Base-by-base conservation (phyloP, 352 stramenopile species). In the Pythium dissotocum region DNA sequence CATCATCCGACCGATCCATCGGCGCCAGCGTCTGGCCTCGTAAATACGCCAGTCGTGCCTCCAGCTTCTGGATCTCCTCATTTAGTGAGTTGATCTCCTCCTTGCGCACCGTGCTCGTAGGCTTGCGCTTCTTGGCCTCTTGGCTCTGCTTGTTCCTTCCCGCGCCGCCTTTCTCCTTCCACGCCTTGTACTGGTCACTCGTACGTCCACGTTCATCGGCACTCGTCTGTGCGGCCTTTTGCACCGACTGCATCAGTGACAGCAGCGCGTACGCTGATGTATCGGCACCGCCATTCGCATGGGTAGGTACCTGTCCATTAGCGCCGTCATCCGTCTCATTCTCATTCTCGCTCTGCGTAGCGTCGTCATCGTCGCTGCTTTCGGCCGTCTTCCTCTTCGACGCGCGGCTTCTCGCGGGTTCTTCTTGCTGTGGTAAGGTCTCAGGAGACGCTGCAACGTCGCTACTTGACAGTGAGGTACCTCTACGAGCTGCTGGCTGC, bases 91-190 rank as follows among this genome's bases (percentile, higher is more conserved):
- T 32, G 56, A 65, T 71, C 58, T 66, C 65, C 58, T 71, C 58
- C 38, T 67, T 66, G 28, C 65, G 65, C 5, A 71, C 65, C 0
- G 58, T 65, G 10, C 64, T 60, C 24, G 65, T 71, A 6, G 65
- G 58, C 65, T 67, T 71, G 38, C 65, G 58, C 53, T 71, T 71
- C 65, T 71, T 71, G 2, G 36, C 2, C 26, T 2, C 24, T 6
- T 56, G 12, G 32, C 9, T n/a, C 16, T 14, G 21, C n/a, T 21
- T 21, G 10, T 35, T 9, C 5, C 33, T 53, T 26, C 10, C 6
- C 13, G 21, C 21, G 21, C 21, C 21, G 18, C 9, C 8, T 36
- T 42, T n/a, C 6, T 52, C 59, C 48, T 57, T 49, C 46, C 44
- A 48, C 18, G 14, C 26, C 51, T 30, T 52, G 51, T 46, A 44